Evolutionary conservation across 768 basidiomycete species (phyloP), one percentile per base, ranked within the genome.

Genomic region (Leccinellum rugosiceps): DNA sequence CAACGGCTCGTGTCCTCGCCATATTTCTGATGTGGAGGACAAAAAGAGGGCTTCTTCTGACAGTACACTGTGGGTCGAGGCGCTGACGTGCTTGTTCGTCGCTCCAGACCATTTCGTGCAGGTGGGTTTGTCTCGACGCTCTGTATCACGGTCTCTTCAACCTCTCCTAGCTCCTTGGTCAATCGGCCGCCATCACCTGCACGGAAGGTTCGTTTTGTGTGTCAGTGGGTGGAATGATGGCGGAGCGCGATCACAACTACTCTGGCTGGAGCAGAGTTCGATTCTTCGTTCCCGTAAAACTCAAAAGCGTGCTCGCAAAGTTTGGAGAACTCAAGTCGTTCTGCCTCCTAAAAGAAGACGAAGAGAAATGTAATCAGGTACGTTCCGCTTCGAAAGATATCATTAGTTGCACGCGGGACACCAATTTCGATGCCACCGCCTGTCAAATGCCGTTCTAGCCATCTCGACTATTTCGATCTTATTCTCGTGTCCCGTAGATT

Each of bases 201-300:
- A 80, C 78, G 31, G 80, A 87, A 53, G 84, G 80, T 23, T 64
- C 71, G 3, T 84, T 90, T 55, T 72, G 69, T 43, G 68, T 89
- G 6, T 72, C 75, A 13, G 79, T 81, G n/a, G 75, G 61, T 60
- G 58, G 63, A 50, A 58, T 58, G 44, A 58, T 57, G 30, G 17
- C 57, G 30, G 65, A 62, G 28, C 63, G 59, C 8, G 67, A 69
- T 25, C 63, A 61, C 44, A 56, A 55, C n/a, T 63, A 55, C 45
- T 63, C 71, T 21, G 51, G 55, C 23, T 65, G 65, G 71, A 64
- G 61, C 50, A 66, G 66, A 51, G 38, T 57, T 38, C 64, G 64
- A 14, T 65, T 68, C 51, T 61, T 65, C 45, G 63, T 68, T 31
- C 64, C 68, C 47, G 64, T 65, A 34, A 72, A 69, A 55, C 63